Base-by-base conservation (phyloP, 768 basidiomycete genomes). In the Phaeotremella fagi region DNA sequence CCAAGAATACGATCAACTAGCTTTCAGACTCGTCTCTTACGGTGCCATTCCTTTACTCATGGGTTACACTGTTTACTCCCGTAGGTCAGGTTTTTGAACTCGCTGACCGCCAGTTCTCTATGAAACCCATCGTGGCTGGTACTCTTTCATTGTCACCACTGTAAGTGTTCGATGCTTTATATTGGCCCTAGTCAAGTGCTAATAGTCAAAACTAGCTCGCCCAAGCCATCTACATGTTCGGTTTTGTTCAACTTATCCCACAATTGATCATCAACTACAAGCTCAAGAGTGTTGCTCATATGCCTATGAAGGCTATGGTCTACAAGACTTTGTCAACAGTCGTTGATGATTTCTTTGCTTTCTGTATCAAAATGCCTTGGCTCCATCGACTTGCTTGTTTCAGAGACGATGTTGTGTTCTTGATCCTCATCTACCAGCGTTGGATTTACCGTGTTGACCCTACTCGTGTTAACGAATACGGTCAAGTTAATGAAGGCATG, bases 281-380 rank as follows among this genome's bases (percentile, higher is more conserved):
- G 75, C 81, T 98, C 55, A 77, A 91, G 86, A 90, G 86, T 72
- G 91, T 95, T 29, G 87, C 94, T 41, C 94, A 98, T 72, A 90
- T 98, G 86, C 92, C 92, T 18, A 92, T 95, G 86, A 95, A 92
- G 74, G 87, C 92, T 3, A 90, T 98, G 88, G 85, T 91, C 62
- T 94, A 90, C 80, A 95, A 94, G 78, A 84, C 87, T 1, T 29
- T 75, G 28, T 69, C 71, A 0, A 75, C 75, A n/a, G 73, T 75
- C 44, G 87, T 92, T 41, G 92, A 94, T 76, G 90, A 97, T 74
- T 82, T 94, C 63, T 71, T 29, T 63, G 90, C 88, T 29, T 90
- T 92, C 75, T 88, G 87, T 68, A 92, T 94, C 78, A 89, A 89
- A 78, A 97, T 97, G 94, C 94, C 94, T 27, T 82, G 87, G 68